These are phyloP conservation scores for Exidia glandulosa DNA, from an alignment of 768 basidiomycete genomes.

Conservation along the genomic window DNA sequence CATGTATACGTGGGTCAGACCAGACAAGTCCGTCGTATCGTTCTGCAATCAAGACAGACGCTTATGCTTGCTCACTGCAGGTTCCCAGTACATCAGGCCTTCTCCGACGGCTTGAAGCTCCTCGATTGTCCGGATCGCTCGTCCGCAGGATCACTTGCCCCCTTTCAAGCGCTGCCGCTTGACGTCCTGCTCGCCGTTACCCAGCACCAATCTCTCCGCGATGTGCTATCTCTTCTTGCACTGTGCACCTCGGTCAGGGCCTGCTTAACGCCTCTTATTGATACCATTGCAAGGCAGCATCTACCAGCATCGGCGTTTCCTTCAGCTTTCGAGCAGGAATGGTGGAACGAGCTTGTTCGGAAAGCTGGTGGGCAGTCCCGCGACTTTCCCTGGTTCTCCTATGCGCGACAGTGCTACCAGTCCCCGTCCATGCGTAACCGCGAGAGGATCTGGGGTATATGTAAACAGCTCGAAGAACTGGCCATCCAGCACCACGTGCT, in stretches of 20 bases:
- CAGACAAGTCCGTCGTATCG: not conserved
- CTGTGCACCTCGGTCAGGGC: not conserved
- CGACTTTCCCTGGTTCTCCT: not conserved
- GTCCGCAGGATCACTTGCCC: conserved; percentile 18
- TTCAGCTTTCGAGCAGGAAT: not conserved
- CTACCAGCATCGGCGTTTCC: not conserved
- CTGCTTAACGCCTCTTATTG: not conserved
- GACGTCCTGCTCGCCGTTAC: conserved; percentile 62
- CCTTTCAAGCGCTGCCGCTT: conserved; percentile 57
- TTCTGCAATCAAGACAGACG: not conserved
- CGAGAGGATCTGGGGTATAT: not conserved
- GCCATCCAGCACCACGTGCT: not conserved
- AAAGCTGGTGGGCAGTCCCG: not conserved
- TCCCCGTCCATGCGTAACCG: not conserved
- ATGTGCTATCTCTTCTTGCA: conserved; percentile 41
- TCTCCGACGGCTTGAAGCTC: not conserved
- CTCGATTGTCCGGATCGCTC: not conserved
- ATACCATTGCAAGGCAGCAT: not conserved
- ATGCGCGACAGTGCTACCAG: not conserved
- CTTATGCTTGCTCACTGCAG: not conserved
- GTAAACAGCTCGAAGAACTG: not conserved
- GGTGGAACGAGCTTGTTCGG: not conserved
- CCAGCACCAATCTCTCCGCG: conserved; percentile 45
- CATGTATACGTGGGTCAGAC: not conserved
- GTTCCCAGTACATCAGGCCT: not conserved